Evolutionary conservation across 148 eudicot genomes (phyloP), one percentile per base, ranked within the genome.

Genomic region (Rhododendron henanense): DNA sequence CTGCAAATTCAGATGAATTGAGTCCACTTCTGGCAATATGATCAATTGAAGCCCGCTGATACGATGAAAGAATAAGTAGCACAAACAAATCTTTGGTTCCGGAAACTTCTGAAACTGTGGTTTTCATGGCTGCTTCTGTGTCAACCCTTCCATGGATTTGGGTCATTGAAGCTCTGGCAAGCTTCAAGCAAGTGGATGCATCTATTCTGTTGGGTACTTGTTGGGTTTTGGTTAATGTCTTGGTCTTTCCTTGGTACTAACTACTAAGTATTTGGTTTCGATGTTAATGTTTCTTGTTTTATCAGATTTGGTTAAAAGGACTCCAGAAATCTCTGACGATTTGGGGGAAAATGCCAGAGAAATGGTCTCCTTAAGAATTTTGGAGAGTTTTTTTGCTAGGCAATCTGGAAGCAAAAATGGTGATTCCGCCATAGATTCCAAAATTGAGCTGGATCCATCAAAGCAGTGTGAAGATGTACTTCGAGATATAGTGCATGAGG

Each of bases 111-210:
- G 82, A 28, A 78, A 86, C 65, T 76, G 77, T 25, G 47, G 25
- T 81, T 76, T 84, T 45, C 31, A 89, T 89, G 89, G 81, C 79
- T 69, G 80, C 51, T 31, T 85, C 86, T 88, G 85, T 77, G 82
- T 88, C 92, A 78, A 25, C 83, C 75, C 88, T 91, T 84, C 83
- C 92, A 10, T 91, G 96, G 95, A 85, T 86, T 81, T 96, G 94
- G 98, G 91, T 89, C 51, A 80, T 96, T 75, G 98, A 96, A 90
- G 85, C 94, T 85, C 87, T 96, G 83, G 95, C 98, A 83, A 87
- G 89, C 81, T 88, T 84, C 79, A 61, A 87, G 37, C 84, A 88
- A 61, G 90, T 93, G 74, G 94, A 91, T 89, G 48, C 85, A 77
- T 81, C 93, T 81, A 47, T 89, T 86, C 82, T 94, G 15, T 73